Evolutionary conservation across 2,329 filamentous ascomycete species (phyloP).

Genomic region (Aspergillus fischeri): DNA sequence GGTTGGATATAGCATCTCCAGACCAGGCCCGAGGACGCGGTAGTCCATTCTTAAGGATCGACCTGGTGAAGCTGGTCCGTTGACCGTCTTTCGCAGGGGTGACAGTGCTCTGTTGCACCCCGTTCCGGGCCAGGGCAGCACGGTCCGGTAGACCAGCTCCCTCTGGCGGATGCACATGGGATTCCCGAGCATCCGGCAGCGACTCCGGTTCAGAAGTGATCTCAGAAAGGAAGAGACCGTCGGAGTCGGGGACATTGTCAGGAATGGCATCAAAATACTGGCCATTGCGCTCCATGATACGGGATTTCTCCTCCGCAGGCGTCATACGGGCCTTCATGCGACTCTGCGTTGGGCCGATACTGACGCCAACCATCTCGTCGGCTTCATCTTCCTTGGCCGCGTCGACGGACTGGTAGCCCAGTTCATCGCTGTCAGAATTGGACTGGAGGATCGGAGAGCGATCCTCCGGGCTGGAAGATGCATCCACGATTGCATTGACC

Average conservation of each 20-base stretch:
- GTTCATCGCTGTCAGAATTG: constrained; percentile 31
- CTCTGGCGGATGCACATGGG: too few relatives aligned
- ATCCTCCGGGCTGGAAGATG: not conserved
- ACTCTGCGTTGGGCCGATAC: constrained; percentile 55
- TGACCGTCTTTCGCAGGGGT: constrained; percentile 15
- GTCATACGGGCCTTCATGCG: constrained; percentile 54
- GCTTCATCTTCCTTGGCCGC: constrained; percentile 32
- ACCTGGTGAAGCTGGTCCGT: constrained; percentile 32
- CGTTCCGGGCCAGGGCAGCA: not conserved
- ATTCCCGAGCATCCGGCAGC: constrained; percentile 3
- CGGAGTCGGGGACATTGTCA: constrained; percentile 24
- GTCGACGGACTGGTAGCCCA: constrained; percentile 9
- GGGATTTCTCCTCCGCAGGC: constrained; percentile 57
- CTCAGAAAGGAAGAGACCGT: constrained; percentile 27
- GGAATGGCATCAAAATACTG: constrained; percentile 45
- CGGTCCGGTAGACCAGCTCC: not conserved
- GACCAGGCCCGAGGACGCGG: constrained; percentile 36
- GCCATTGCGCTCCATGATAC: constrained; percentile 49
- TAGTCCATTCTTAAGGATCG: constrained; percentile 30
- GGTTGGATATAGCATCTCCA: constrained; percentile 25
- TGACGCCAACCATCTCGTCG: constrained; percentile 51
- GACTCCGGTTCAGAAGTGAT: constrained; percentile 33
- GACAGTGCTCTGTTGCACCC: constrained; percentile 12
- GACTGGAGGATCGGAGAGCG: constrained; percentile 18
- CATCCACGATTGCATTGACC: constrained; percentile 2